Evolutionary conservation across 2,329 filamentous ascomycete genomes (phyloP), one percentile per base, ranked within the genome.

Genomic region (Parastagonospora avenae): DNA sequence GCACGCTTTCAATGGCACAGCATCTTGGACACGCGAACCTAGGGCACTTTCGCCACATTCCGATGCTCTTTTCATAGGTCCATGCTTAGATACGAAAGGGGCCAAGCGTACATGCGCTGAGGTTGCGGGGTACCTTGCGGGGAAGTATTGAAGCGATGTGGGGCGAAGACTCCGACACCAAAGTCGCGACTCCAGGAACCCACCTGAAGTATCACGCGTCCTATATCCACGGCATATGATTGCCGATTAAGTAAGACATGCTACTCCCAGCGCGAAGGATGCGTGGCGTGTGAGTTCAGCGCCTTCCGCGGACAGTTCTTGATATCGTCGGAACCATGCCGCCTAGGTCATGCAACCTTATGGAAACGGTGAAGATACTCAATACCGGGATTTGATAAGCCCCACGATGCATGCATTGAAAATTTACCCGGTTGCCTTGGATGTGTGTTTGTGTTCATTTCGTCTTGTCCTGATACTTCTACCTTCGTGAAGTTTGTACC

Each of bases 81-180:
- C 19, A 5, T 24, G 3, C 19, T 24, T 35, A 15, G 15, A 19
- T 14, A 39, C 39, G 19, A 46, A 43, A 39, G 4, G 35, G 55
- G 41, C 28, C 44, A 56, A 46, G 48, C 14, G 46, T 38, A 15
- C 11, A 40, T 29, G 15, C 19, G 15, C n/a, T 15, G 39, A 31
- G 10, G 37, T 19, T 60, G 64, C 62, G 64, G 64, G 63, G 64
- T 61, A 42, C 33, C 39, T 38, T 50, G 63, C 57, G 62, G 61
- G 59, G 60, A 54, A 54, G 16, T 12, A 12, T 44, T 12, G 15
- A 39, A 36, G 24, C 32, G 10, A 60, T 67, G 65, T 66, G 65
- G 65, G 64, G 62, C 61, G 52, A 31, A 35, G 9, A 41, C 32
- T 11, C 37, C 35, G 19, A 27, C 19, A n/a, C 30, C 14, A 31